Base-by-base conservation (phyloP, 257 asterid species). In the Plectranthus barbatus region DNA sequence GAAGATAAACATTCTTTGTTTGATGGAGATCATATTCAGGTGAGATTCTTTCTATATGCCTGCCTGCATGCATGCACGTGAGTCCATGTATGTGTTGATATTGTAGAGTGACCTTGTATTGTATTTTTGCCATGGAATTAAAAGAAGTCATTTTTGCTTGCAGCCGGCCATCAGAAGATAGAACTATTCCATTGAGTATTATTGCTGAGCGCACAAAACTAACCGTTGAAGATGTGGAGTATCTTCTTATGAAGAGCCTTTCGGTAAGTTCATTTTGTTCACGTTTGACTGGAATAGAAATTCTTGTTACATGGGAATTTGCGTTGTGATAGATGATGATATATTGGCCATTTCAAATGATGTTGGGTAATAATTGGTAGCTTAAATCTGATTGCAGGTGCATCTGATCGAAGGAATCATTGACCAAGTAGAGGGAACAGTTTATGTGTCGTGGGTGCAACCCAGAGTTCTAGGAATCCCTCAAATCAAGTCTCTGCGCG, bases 21-120 rank as follows among this genome's bases (percentile, higher is more conserved):
- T 93, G 83, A 93, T 93, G 97, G 99, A 93, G 71, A 93, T 86
- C 55, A 90, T 90, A 55, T 87, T 93, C 90, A 87, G 97, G 99
- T 93, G 55, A 62, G 9, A 42, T 18, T 46, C 18, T 11, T 33
- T 45, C 10, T 34, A 8, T n/a, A 56, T 31, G 19, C 21, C 60
- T 3, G 34, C 45, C 4, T 7, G 29, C 58, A 0, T 40, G 45
- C 45, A n/a, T n/a, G n/a, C n/a, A n/a, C n/a, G n/a, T n/a, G n/a
- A 12, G 48, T 42, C 3, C 13, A 1, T 18, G 42, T 53, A 21
- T 5, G 47, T 34, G 17, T 52, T 63, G 15, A 41, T 54, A 26
- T 53, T 2, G 49, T 58, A 23, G 20, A 67, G 29, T 56, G 31
- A 44, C 24, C 46, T 47, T 42, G 34, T 36, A 36, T 49, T 67